Base-by-base conservation (phyloP, 495 filamentous ascomycete genomes). In the Penicillium angulare region DNA sequence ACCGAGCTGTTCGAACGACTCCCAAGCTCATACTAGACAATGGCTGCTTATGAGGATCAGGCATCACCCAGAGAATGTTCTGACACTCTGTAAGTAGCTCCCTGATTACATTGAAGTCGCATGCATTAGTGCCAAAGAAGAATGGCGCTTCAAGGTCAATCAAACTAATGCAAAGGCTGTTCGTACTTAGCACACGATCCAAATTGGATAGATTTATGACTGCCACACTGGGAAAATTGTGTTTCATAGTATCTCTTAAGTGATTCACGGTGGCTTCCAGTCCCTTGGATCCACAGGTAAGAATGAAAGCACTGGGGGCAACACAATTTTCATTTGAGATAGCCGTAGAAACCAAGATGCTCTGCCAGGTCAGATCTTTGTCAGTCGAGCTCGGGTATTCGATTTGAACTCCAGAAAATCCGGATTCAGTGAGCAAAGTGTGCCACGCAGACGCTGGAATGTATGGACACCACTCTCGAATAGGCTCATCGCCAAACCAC, bases 401-500 rank as follows among this genome's bases (percentile, higher is more conserved):
- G 5, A 65, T 49, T 21, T 62, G 56, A 15, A 61, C 53, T 8
- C 64, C 66, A 10, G 55, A 58, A 39, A 67, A 69, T 4, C 65
- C 63, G 1, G 60, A 43, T 8, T 57, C 33, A 10, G 21, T 29
- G 12, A 71, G 52, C 1, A 64, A 31, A 2, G 34, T 36, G 10
- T 63, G 21, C 63, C 64, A 65, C 22, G 56, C 44, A 15, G 47
- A 34, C 0, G 56, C 24, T 23, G 60, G 49, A 22, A 68, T 59
- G 10, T 60, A 68, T 10, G 66, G 66, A 41, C 64, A 59, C 61
- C 59, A 63, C 12, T 53, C 15, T 3, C 66, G 61, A 41, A 47
- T 58, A 4, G 56, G 46, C 35, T 69, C 66, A 41, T 52, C 43
- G n/a, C 76, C 75, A 15, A 70, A 56, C 78, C 79, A 82, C 79